Evolutionary conservation across 2,329 filamentous ascomycete genomes (phyloP).

Genomic region (Aspergillus clavatus): DNA sequence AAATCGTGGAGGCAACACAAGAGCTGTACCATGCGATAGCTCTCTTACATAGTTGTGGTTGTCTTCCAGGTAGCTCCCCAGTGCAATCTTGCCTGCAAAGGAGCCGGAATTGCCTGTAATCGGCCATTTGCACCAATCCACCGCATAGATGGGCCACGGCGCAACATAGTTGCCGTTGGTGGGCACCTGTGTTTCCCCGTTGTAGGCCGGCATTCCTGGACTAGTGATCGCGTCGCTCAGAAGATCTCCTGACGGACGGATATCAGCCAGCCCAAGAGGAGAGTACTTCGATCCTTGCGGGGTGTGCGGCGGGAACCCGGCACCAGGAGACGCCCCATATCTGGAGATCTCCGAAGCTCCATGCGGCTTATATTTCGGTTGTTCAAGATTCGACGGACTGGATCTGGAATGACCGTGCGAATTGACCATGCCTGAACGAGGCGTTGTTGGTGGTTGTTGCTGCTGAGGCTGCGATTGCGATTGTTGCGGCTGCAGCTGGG

Average conservation of each 20-base stretch:
- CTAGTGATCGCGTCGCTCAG: constrained; percentile 67
- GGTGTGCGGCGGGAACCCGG: constrained; percentile 50
- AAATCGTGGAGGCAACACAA: constrained; percentile 5
- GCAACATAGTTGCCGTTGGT: constrained; percentile 88
- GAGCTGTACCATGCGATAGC: background rate
- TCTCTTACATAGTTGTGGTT: constrained; percentile 85
- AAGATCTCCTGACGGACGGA: constrained; percentile 76
- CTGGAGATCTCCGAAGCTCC: constrained; percentile 61
- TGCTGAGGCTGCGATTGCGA: constrained; percentile 25
- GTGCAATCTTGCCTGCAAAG: constrained; percentile 83
- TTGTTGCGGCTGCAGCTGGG: constrained; percentile 19
- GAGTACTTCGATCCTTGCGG: constrained; percentile 66
- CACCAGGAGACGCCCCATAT: constrained; percentile 49
- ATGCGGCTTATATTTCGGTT: constrained; percentile 59
- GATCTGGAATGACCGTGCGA: constrained; percentile 78
- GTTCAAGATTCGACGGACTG: constrained; percentile 64
- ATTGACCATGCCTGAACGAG: constrained; percentile 59
- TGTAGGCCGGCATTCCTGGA: constrained; percentile 55
- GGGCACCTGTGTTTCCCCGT: constrained; percentile 60
- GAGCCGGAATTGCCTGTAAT: constrained; percentile 56
- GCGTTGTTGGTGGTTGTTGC: constrained; percentile 45
- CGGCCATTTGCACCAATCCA: constrained; percentile 99
- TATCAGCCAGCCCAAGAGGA: constrained; percentile 85
- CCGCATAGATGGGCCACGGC: constrained; percentile 92
- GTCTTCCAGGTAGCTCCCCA: constrained; percentile 95